phyloP scores from a whole-genome alignment of 495 filamentous ascomycete genomes.

The Aspergillus sclerotioniger region DNA sequence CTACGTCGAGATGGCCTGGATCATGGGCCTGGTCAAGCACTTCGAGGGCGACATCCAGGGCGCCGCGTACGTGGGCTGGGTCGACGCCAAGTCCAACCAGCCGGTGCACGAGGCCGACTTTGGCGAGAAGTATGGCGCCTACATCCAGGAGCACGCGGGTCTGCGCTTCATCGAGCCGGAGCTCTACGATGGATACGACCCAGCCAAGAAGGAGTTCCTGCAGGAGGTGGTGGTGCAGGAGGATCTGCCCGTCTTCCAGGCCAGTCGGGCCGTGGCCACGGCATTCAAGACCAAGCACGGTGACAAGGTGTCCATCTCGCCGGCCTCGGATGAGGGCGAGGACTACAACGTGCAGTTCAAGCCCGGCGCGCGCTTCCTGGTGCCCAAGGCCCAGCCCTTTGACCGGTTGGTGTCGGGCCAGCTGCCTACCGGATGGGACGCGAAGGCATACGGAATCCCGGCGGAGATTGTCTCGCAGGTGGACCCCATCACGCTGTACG shows the following conservation, averaged over 20 bases:
- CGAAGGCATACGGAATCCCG: slow-evolving; percentile 85
- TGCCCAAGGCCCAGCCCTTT: slow-evolving; percentile 91
- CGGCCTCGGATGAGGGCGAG: slow-evolving; percentile 74
- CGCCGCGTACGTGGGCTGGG: slow-evolving; percentile 65
- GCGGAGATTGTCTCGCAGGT: slow-evolving; percentile 96
- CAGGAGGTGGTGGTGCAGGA: slow-evolving; percentile 95
- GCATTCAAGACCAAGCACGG: slow-evolving; percentile 94
- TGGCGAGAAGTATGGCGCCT: slow-evolving; percentile 90
- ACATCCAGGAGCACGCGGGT: slow-evolving; percentile 89
- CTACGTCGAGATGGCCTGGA: slow-evolving; percentile 98
- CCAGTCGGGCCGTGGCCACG: slow-evolving; percentile 90
- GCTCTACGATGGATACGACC: slow-evolving; percentile 92
- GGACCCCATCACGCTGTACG: slow-evolving; percentile 88
- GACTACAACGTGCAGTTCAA: slow-evolving; percentile 57
- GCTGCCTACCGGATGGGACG: slow-evolving; percentile 93
- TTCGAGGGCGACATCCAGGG: slow-evolving; percentile 82
- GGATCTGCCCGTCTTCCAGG: slow-evolving; percentile 93
- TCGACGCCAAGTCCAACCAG: slow-evolving; percentile 87
- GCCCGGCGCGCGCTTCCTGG: slow-evolving; percentile 76
- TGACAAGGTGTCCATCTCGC: slow-evolving; percentile 86
- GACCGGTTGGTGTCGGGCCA: slow-evolving; percentile 94
- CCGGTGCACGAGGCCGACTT: slow-evolving; percentile 96
- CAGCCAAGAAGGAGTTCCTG: slow-evolving; percentile 92
- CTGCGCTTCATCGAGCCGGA: slow-evolving; percentile 97
- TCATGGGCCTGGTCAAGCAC: slow-evolving; percentile 97